Base-by-base conservation (phyloP, 257 asterid genomes). In the Fraxinus anomala region DNA sequence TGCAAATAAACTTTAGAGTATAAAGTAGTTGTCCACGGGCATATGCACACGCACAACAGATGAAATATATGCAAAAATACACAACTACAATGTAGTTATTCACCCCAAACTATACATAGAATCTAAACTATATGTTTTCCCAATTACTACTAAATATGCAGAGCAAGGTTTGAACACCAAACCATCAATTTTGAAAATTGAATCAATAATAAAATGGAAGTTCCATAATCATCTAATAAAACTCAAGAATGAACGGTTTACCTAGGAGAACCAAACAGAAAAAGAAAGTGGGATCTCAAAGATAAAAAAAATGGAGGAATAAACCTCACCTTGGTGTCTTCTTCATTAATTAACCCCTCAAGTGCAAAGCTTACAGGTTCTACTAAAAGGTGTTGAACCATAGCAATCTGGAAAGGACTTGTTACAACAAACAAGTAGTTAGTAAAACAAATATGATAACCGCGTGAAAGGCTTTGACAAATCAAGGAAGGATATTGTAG, bases 331-430 rank as follows among this genome's bases (percentile, higher is more conserved):
- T 90, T 80, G 68, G 81, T 54, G 73, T 85, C 86, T 80, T 82
- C 85, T 61, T 85, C 84, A 59, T 80, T 81, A 47, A 82, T 79
- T 77, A 87, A 24, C 63, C 85, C 73, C 80, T 79, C 72, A 68
- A 87, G 86, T 69, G 73, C 39, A 77, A 54, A 80, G 86, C 91
- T 88, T 75, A 84, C 86, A 74, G 94, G 91, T 83, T 92, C 92
- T 39, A 73, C 63, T 75, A 79, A 86, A 26, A 91, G 79, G 70
- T 91, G 97, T 81, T 92, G 97, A 66, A 82, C 89, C 82, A 86
- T 76, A 78, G 92, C 94, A 82, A 92, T 91, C 99, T 95, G 90
- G 80, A 80, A 77, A 77, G 72, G 40, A 77, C 24, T 61, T 17
- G 82, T 75, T 71, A 77, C 59, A 65, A 68, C 77, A 76, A 40